Evolutionary conservation across 768 basidiomycete genomes (phyloP), one percentile per base, ranked within the genome.

Genomic region (Termitomyces sp.): DNA sequence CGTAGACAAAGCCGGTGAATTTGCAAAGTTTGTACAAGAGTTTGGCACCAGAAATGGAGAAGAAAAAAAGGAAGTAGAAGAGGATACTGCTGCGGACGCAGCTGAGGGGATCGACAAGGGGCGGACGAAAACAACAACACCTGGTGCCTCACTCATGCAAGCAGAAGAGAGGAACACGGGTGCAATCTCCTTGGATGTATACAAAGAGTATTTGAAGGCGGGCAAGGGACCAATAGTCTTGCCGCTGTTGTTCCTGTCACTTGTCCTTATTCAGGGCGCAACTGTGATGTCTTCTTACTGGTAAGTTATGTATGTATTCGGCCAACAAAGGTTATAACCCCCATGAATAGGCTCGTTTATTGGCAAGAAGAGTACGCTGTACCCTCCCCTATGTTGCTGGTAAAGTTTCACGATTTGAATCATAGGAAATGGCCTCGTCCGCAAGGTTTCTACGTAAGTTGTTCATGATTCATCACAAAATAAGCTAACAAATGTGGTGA

Each of bases 121-220:
- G 44, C 59, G 61, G 38, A 71, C 66, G 66, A 79, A 72, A 62
- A 72, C 72, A 58, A 74, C 71, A 36, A 70, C 67, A 50, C 70
- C 67, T 16, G 81, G 82, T 5, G 76, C 78, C 22, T 74, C 73
- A 11, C 72, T 94, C 44, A 95, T 94, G 90, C 90, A 93, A 65
- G 76, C 73, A 26, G 94, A 95, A 70, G 92, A 94, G 68, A 77
- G 92, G 18, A 88, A 88, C 62, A 85, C 83, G 0, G 94, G 92
- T 3, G 82, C 89, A 0, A 80, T 93, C 61, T 75, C 77, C 33
- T 65, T 71, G 62, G 60, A 70, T 1, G 79, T 86, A 11, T 87
- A 87, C 62, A 79, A 73, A 66, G 66, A 79, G 35, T 96, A 93
- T 68, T 65, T 88, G 50, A 70, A 74, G 33, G 90, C 92, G 3